phyloP scores from a whole-genome alignment of 352 stramenopile genomes.

The Globisporangium echinulatum region DNA sequence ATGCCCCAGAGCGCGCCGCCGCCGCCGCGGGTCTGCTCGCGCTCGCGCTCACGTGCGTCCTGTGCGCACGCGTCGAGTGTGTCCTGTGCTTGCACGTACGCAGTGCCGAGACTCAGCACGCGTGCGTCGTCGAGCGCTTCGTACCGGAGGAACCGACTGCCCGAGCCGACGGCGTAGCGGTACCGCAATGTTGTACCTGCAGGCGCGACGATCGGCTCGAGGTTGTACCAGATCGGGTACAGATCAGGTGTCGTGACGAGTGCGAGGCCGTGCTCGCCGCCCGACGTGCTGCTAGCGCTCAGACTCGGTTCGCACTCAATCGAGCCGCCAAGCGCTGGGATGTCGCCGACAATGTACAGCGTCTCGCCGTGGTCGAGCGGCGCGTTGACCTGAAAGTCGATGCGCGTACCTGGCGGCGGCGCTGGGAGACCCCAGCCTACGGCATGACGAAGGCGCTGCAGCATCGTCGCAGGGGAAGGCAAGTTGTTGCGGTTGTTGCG shows the following conservation, averaged over 20 bases:
- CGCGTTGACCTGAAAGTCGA: conserved; percentile 82
- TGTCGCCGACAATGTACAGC: conserved; percentile 75
- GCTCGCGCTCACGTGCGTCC: conserved; percentile 3
- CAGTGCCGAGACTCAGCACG: conserved; percentile 47
- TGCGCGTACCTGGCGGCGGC: conserved; percentile 51
- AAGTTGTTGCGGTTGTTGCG: too few relatives aligned
- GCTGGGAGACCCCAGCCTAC: conserved; percentile 63
- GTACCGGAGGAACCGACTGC: conserved; percentile 72
- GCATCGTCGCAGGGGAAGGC: conserved; percentile 25
- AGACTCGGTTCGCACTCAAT: conserved; percentile 47
- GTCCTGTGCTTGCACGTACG: conserved; percentile 70
- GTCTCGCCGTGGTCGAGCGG: conserved; percentile 70
- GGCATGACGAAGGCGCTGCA: conserved; percentile 76
- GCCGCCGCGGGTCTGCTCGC: conserved; percentile 8
- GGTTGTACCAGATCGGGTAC: conserved; percentile 88
- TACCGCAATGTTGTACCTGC: conserved; percentile 65
- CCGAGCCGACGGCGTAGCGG: conserved; percentile 80
- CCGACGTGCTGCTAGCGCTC: conserved; percentile 21
- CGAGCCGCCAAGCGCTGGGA: conserved; percentile 58
- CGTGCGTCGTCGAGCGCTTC: conserved; percentile 39
- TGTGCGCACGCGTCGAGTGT: conserved; percentile 44
- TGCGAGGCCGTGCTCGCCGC: conserved; percentile 43
- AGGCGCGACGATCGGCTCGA: conserved; percentile 68
- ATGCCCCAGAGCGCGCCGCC: conserved; percentile 37
- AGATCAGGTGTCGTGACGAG: conserved; percentile 83